Base-by-base conservation (phyloP, 371 early-diverging fungal genomes). In the Umbelopsis sp. region DNA sequence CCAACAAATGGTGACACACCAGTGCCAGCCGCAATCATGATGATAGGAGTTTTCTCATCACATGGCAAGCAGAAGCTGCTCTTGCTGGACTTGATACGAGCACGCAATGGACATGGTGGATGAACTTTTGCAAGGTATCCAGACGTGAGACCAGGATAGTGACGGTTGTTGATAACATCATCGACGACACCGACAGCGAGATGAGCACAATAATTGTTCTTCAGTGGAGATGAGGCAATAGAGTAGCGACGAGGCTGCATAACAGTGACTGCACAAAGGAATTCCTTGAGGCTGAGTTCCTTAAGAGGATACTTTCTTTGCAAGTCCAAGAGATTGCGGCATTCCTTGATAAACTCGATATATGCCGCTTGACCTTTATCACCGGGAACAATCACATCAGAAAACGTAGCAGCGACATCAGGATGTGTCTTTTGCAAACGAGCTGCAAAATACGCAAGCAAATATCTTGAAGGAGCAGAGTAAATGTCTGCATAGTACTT, bases 1-100 rank as follows among this genome's bases (percentile, higher is more conserved):
- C 92, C 80, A 35, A 92, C 81, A 87, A 96, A 93, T 1, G 96
- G 94, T 5, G 96, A 92, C 14, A 96, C 81, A 18, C 95, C 95
- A 0, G 92, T 91, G 4, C 94, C 94, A 46, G 79, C 71, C 16
- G 72, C 82, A 38, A 86, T 77, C 80, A 88, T 81, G 37, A 88
- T 71, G 4, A 81, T 57, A 1, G 86, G 86, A 8, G 69, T 51
- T 3, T 38, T 50, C 3, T 70, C 52, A 48, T 72, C 72, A 1
- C 62, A 25, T 1, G 86, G 83, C 18, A 73, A 41, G 14, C 65
- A 53, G 48, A 73, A 73, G 20, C 69, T 65, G n/a, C 66, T 63
- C 69, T 70, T 74, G 53, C 70, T 70, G 4, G 71, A 69, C 63
- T 76, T 76, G 66, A 76, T 57, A 1, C 52, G 29, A 1, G 74